Evolutionary conservation across 495 filamentous ascomycete genomes (phyloP).

Genomic region (Emericellopsis terricola): DNA sequence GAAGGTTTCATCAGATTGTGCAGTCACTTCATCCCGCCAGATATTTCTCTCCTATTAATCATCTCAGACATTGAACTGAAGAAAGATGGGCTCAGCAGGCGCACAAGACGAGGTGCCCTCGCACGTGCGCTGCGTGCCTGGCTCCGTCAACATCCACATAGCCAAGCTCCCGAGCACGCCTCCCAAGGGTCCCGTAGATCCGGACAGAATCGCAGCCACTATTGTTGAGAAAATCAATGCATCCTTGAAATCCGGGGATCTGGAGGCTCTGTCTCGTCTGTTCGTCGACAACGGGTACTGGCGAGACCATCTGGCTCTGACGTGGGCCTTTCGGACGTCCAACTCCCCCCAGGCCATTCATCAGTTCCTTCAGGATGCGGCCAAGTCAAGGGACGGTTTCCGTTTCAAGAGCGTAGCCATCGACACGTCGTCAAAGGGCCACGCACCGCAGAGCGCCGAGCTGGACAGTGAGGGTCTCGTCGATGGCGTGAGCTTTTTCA

Average conservation of each 20-base stretch:
- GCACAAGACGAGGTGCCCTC: neutral
- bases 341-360: constrained; percentile 34
- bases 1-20: no score
- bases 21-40: no score
- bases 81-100: neutral
- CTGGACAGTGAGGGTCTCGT: constrained; percentile 27
- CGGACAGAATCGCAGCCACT: constrained; percentile 21
- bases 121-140: neutral
- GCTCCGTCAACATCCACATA: constrained; percentile 1
- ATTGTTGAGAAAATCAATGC: constrained; percentile 31
- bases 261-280: constrained; percentile 16
- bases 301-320: constrained; percentile 41
- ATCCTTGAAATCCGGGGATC: constrained; percentile 19
- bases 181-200: constrained; percentile 16
- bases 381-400: constrained; percentile 9
- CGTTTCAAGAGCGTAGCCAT: constrained; percentile 27
- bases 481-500: constrained; percentile 32
- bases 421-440: constrained; percentile 23
- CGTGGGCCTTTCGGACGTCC: constrained; percentile 41
- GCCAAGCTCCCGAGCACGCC: neutral
- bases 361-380: constrained; percentile 21
- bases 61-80: no score
- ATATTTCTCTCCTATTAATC: no score
- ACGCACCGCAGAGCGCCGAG: constrained; percentile 24
- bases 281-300: constrained; percentile 43